A percentile compares a stretch with the other conserved stretches of the same genome.
These are phyloP conservation scores for Yarrowia phangngaensis DNA, from an alignment of 805 yeast genomes.

Conservation along the genomic window DNA sequence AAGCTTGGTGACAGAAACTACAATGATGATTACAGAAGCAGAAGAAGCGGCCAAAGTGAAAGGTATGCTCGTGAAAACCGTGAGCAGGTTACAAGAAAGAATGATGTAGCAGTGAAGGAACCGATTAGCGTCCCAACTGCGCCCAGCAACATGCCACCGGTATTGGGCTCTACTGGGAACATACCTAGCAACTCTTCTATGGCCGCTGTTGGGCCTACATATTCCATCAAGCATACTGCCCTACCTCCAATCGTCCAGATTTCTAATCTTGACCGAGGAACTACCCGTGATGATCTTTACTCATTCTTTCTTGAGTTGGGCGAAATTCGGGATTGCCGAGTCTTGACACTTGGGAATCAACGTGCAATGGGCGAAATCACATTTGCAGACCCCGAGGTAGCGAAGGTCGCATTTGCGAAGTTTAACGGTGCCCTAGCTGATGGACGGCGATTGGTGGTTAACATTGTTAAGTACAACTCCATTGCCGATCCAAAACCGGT, in stretches of 20 bases:
- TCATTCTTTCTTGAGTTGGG: conserved; percentile 35
- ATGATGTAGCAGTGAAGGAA: no score
- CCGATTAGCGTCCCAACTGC: no score
- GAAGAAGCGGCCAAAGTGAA: no score
- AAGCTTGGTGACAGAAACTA: no score
- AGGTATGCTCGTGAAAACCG: no score
- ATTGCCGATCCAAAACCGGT: conserved; percentile 25
- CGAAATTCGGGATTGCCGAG: conserved; percentile 31
- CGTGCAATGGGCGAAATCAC: conserved; percentile 34
- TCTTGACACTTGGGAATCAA: conserved; percentile 26
- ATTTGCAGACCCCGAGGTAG: conserved; percentile 35
- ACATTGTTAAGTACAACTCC: conserved; percentile 33
- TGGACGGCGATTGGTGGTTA: conserved; percentile 43
- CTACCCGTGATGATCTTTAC: conserved; percentile 37
- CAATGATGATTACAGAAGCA: no score
- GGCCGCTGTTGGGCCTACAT: background rate
- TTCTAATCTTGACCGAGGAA: conserved; percentile 37
- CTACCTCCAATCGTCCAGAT: conserved; percentile 35
- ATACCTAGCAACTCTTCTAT: no score
- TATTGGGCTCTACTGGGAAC: no score
- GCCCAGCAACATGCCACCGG: no score
- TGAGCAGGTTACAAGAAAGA: no score
- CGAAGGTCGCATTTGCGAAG: conserved; percentile 38
- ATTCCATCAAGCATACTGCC: conserved; percentile 29
- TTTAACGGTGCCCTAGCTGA: conserved; percentile 50